These are phyloP conservation scores for Diaporthe sp. DNA, from an alignment of 2,329 filamentous ascomycete species.

Conservation along the genomic window DNA sequence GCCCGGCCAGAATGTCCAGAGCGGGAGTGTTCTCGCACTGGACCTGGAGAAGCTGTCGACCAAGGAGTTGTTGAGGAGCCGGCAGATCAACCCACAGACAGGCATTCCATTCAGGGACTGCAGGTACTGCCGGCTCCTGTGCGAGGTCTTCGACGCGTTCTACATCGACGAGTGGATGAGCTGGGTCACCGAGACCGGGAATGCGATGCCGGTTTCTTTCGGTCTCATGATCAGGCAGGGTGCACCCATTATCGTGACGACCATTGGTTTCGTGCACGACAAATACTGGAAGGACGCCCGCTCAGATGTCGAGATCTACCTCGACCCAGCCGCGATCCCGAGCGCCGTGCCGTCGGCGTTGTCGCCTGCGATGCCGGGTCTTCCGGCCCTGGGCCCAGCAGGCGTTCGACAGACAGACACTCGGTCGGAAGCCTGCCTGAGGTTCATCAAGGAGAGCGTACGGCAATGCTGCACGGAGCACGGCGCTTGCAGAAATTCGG, in stretches of 20 bases:
- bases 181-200: slow-evolving; percentile 11
- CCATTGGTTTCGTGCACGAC: neutral
- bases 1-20: neutral
- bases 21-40: neutral
- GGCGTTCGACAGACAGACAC: neutral
- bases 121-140: slow-evolving; percentile 20
- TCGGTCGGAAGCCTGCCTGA: neutral
- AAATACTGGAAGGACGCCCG: slow-evolving; percentile 22
- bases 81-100: neutral
- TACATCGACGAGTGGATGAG: slow-evolving; percentile 33
- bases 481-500: neutral
- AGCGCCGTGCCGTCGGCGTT: neutral
- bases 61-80: slow-evolving; percentile 3
- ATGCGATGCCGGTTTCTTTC: slow-evolving; percentile 10
- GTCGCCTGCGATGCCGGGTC: neutral
- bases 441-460: neutral
- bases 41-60: neutral
- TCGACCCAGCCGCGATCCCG: neutral
- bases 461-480: slow-evolving; percentile 4
- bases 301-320: neutral
- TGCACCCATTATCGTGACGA: slow-evolving; percentile 8
- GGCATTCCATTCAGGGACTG: neutral
- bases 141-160: neutral
- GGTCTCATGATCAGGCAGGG: slow-evolving; percentile 14
- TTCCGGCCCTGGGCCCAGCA: neutral